Conservation (phyloP, 2,329 filamentous ascomycete species). For the Cordyceps pruinosa region DNA sequence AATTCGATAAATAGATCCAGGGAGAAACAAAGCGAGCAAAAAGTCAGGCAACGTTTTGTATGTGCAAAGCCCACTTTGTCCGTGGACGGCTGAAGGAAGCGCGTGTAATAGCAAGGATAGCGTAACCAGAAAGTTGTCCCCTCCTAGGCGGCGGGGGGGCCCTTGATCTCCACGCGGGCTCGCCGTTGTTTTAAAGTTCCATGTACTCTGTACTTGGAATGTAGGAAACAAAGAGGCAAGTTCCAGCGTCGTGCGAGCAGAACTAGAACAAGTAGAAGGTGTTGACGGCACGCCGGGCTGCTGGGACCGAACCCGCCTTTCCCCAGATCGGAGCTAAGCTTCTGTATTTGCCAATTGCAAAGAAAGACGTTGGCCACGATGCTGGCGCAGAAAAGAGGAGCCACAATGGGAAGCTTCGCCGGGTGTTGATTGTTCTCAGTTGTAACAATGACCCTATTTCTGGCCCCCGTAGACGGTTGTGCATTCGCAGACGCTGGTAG, state of each 20-base stretch:
- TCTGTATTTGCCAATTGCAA: no score
- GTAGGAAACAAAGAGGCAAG: background rate
- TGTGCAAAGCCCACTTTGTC: conserved; percentile 3
- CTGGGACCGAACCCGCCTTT: conserved; percentile 2
- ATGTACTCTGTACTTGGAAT: no score
- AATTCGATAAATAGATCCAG: background rate
- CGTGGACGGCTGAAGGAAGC: conserved; percentile 2
- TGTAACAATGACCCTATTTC: background rate
- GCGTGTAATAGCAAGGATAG: background rate
- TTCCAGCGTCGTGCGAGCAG: background rate
- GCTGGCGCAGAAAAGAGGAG: background rate
- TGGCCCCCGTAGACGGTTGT: background rate
- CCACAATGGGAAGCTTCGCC: background rate
- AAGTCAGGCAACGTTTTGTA: conserved; percentile 3
- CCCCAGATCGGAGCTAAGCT: conserved; percentile 10
- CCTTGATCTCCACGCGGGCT: background rate
- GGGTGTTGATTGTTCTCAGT: background rate
- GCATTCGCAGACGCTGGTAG: background rate
- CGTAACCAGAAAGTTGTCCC: background rate
- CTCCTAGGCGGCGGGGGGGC: background rate
- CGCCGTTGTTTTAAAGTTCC: background rate
- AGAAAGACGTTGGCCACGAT: no score
- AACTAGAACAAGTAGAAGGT: background rate
- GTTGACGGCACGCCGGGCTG: background rate
- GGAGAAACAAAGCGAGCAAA: background rate